Percentiles rank a stretch among this genome's conserved stretches.
These are phyloP conservation scores for Helianthus annuus DNA, from an alignment of 129 eudicot genomes.

Conservation along the genomic window HanXRQr2.0-SUNRISE NC_035446.2:112252415-112252914, in stretches of 20 bases:
- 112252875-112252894: conserved; percentile 83
- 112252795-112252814: not conserved
- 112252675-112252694: conserved; percentile 49
- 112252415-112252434: conserved; percentile 26
- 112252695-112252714: conserved; percentile 77
- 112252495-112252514: conserved; percentile 40
- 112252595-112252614: conserved; percentile 11
- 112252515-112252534: conserved; percentile 41
- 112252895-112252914: not conserved
- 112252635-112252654: not conserved
- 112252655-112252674: conserved; percentile 34
- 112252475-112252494: conserved; percentile 5
- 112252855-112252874: conserved; percentile 97
- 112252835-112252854: conserved; percentile 99
- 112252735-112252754: conserved; percentile 69
- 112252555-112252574: conserved; percentile 51
- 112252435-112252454: conserved; percentile 20
- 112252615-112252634: conserved; percentile 14
- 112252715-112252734: conserved; percentile 98
- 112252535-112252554: conserved; percentile 41
- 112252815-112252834: conserved; percentile 7
- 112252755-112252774: conserved; percentile 6
- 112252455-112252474: conserved; percentile 23
- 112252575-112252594: conserved; percentile 41
- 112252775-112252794: not conserved